Conservation (phyloP, 257 asterid genomes). For the Solanum pennellii region DNA sequence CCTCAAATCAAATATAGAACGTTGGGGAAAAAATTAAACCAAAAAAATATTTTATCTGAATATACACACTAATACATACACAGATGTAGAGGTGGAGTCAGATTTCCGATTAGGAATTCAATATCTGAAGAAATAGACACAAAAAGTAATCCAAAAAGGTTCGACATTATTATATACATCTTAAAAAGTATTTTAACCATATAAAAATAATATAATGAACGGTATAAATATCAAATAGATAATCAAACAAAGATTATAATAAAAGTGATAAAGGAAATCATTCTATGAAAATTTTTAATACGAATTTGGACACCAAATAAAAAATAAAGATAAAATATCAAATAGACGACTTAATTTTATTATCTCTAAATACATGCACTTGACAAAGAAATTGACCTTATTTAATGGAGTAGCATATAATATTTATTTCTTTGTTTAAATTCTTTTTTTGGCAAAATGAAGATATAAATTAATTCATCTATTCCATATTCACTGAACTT, state of each 20-base stretch:
- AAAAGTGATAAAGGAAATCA: too few species aligned
- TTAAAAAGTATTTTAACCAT: too few species aligned
- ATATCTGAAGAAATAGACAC: too few species aligned
- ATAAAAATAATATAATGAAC: too few species aligned
- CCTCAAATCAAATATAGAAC: background rate
- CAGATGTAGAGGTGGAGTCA: too few species aligned
- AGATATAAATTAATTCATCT: background rate
- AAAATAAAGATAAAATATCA: background rate
- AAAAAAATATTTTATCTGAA: background rate
- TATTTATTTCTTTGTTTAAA: background rate
- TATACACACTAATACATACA: too few species aligned
- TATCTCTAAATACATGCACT: background rate
- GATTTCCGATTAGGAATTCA: too few species aligned
- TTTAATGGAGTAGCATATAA: background rate
- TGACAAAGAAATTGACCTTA: background rate
- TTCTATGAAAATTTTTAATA: too few species aligned
- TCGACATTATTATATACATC: too few species aligned
- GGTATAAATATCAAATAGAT: too few species aligned
- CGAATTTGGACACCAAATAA: background rate
- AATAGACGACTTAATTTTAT: background rate
- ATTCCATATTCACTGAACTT: background rate
- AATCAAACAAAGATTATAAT: too few species aligned
- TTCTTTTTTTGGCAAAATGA: background rate
- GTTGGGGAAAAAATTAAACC: too few species aligned
- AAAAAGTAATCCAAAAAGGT: fast-evolving